A percentile compares a stretch with the other conserved stretches of the same genome.
These are phyloP conservation scores for Ustilago hordei DNA, from an alignment of 1,284 basidiomycete species.

Conservation along the genomic window DNA sequence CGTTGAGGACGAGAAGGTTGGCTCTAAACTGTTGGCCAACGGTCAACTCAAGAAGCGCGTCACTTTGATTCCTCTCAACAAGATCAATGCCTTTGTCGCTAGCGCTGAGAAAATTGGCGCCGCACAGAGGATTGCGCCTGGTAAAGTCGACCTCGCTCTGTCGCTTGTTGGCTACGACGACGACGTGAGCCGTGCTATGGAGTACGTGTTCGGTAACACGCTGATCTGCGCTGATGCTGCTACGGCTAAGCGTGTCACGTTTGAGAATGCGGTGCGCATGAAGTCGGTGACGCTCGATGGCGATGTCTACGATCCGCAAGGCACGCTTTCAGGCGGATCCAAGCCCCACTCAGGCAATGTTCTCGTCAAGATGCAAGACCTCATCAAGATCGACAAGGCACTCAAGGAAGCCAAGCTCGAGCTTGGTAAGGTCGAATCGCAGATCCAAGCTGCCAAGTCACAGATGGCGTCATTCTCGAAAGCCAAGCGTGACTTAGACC, in stretches of 20 bases:
- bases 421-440: conserved; percentile 75
- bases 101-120: conserved; percentile 80
- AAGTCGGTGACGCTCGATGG: conserved; percentile 93
- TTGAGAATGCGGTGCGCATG: conserved; percentile 79
- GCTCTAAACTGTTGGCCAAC: conserved; percentile 84
- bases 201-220: conserved; percentile 92
- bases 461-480: conserved; percentile 77
- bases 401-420: conserved; percentile 73
- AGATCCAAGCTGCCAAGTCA: conserved; percentile 75
- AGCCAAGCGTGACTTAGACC: conserved; percentile 80
- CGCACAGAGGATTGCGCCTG: conserved; percentile 79
- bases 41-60: conserved; percentile 88
- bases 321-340: conserved; percentile 91
- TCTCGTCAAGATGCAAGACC: conserved; percentile 86
- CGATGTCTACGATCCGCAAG: conserved; percentile 95
- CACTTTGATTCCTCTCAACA: conserved; percentile 93
- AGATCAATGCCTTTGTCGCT: conserved; percentile 82
- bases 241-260: conserved; percentile 89
- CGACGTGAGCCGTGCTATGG: conserved; percentile 88
- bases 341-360: conserved; percentile 80
- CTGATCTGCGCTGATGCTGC: conserved; percentile 91
- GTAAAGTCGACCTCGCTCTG: conserved; percentile 86
- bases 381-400: conserved; percentile 76
- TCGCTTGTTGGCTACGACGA: conserved; percentile 86
- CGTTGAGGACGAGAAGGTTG: conserved; percentile 88